These are phyloP conservation scores for Curvularia lunata DNA, from an alignment of 2,329 filamentous ascomycete species.

Conservation along the genomic window DNA sequence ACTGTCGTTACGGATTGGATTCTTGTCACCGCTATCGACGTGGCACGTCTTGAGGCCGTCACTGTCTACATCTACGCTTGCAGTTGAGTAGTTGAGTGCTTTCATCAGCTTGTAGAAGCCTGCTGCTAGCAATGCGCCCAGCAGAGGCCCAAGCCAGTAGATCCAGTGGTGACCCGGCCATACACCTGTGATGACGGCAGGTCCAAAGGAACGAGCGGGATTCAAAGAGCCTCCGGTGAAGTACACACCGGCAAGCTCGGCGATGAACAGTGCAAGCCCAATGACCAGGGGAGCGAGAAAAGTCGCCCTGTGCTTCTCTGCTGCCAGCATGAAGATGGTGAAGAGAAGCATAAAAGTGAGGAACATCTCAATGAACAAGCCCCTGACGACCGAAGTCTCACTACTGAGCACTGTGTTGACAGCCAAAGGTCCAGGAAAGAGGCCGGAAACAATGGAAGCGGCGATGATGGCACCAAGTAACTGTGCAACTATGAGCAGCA, in stretches of 20 bases:
- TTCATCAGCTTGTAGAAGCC: constrained; percentile 59
- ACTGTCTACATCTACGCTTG: constrained; percentile 57
- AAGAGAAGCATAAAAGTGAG: constrained; percentile 58
- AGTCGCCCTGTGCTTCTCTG: constrained; percentile 51
- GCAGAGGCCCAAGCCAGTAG: constrained; percentile 58
- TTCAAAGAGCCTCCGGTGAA: constrained; percentile 58
- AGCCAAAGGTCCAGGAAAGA: constrained; percentile 55
- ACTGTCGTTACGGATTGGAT: background rate
- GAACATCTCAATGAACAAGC: constrained; percentile 60
- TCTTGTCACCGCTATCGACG: constrained; percentile 18
- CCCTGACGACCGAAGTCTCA: constrained; percentile 52
- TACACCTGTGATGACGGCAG: constrained; percentile 51
- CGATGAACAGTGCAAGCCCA: constrained; percentile 55
- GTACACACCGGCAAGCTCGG: constrained; percentile 55
- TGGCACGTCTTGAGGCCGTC: constrained; percentile 50
- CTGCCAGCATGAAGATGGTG: constrained; percentile 56
- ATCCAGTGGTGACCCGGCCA: constrained; percentile 59
- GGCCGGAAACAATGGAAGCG: constrained; percentile 52
- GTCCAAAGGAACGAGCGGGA: constrained; percentile 58
- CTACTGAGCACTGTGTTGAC: constrained; percentile 54
- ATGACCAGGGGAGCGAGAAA: constrained; percentile 53
- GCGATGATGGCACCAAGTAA: constrained; percentile 55
- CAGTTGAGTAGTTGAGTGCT: constrained; percentile 58
- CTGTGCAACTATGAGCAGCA: constrained; percentile 54
- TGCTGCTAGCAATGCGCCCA: constrained; percentile 55